phyloP scores from a whole-genome alignment of 2,329 filamentous ascomycete species.

The Rhexocercosporidium sp. region DNA sequence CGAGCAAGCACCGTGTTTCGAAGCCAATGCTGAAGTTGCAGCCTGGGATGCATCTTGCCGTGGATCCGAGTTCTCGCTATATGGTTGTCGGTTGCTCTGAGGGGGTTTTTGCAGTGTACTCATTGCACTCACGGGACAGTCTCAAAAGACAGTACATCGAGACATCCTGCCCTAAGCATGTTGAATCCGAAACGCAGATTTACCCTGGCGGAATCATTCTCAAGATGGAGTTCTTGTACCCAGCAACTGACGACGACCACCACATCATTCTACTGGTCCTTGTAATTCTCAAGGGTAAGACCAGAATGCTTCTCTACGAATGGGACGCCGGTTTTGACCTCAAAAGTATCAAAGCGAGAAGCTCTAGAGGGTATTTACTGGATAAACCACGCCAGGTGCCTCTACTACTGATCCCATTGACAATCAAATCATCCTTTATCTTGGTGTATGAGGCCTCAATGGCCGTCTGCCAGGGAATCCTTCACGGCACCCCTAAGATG shows the following conservation, averaged over 20 bases:
- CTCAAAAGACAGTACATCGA: conserved; percentile 56
- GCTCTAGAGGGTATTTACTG: conserved; percentile 56
- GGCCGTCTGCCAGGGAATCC: conserved; percentile 58
- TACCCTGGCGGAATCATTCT: conserved; percentile 74
- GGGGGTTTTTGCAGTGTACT: conserved; percentile 72
- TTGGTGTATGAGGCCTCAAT: conserved; percentile 67
- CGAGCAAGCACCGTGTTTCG: conserved; percentile 61
- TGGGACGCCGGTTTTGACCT: conserved; percentile 62
- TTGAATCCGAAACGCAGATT: conserved; percentile 50
- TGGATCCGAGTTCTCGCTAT: conserved; percentile 77
- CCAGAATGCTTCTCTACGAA: conserved; percentile 62
- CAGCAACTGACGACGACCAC: conserved; percentile 66
- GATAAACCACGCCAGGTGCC: conserved; percentile 63
- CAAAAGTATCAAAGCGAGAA: conserved; percentile 49
- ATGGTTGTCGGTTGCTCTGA: conserved; percentile 74
- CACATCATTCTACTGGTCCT: conserved; percentile 80
- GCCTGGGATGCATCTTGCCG: conserved; percentile 70
- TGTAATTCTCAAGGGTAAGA: conserved; percentile 53
- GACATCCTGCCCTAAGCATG: conserved; percentile 58
- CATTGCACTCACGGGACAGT: conserved; percentile 61
- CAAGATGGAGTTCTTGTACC: conserved; percentile 85
- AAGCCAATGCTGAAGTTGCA: conserved; percentile 55
- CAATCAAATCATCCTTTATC: conserved; percentile 72
- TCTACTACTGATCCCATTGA: conserved; percentile 73
- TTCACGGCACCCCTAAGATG: conserved; percentile 56